Percentiles rank a stretch among this genome's conserved stretches.
Conservation (phyloP, 805 yeast genomes). For the Candida boleticola region DNA sequence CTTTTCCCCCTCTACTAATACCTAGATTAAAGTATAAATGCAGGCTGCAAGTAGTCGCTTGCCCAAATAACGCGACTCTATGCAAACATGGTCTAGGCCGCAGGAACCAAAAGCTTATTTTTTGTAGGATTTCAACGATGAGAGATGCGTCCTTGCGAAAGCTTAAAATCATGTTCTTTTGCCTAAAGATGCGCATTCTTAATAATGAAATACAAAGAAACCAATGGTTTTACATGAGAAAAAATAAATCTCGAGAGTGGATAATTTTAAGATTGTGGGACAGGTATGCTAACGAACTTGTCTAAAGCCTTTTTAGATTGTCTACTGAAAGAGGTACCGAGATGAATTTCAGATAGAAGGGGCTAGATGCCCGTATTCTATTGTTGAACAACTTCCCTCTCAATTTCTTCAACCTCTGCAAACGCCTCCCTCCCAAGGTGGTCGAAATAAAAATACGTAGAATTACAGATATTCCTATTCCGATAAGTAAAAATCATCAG, state of each 20-base stretch:
- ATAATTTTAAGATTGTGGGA: no score
- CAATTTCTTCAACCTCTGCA: no score
- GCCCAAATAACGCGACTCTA: neutral
- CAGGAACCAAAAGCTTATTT: conserved; percentile 3
- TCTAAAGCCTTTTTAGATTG: neutral
- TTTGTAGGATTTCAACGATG: neutral
- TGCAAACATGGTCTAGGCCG: conserved; percentile 5
- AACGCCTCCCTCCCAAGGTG: no score
- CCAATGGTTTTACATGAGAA: no score
- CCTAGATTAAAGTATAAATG: neutral
- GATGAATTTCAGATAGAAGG: no score
- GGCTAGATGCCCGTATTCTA: no score
- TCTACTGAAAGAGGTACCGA: neutral
- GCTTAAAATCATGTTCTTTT: conserved; percentile 2
- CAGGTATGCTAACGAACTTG: neutral
- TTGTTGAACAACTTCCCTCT: no score
- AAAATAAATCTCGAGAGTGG: neutral
- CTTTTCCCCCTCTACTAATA: neutral
- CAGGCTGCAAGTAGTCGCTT: conserved; percentile 2
- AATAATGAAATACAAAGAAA: neutral
- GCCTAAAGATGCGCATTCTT: neutral
- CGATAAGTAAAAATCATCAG: no score
- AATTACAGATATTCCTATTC: no score
- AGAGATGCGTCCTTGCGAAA: conserved; percentile 3
- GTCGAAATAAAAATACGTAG: no score